Percentiles rank a stretch among this genome's conserved stretches.
Conservation (phyloP, 306 rosid genomes). For the Begonia loranthoides region DNA sequence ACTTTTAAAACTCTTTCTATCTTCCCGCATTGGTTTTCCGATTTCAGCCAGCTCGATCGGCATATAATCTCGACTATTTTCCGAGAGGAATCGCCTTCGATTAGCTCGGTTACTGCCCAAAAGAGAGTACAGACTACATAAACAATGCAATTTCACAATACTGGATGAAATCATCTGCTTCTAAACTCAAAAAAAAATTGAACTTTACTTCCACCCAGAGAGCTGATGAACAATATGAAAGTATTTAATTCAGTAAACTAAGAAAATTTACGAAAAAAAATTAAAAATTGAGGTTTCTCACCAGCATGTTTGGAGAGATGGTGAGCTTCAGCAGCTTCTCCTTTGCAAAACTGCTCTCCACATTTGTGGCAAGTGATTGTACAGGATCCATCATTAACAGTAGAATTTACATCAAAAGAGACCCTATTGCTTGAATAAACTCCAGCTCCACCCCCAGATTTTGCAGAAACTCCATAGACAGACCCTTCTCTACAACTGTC, state of each 20-base stretch:
- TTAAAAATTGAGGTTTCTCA: slow-evolving; percentile 2
- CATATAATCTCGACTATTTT: slow-evolving; percentile 84
- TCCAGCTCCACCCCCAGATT: slow-evolving; percentile 16
- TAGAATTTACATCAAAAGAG: slow-evolving; percentile 35
- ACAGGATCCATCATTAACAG: slow-evolving; percentile 21
- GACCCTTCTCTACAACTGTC: slow-evolving; percentile 31
- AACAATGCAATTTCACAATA: not conserved
- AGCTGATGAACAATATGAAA: not conserved
- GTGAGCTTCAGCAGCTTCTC: slow-evolving; percentile 88
- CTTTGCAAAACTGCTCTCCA: slow-evolving; percentile 63
- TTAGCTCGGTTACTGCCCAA: slow-evolving; percentile 71
- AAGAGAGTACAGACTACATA: not conserved
- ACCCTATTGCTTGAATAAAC: slow-evolving; percentile 38
- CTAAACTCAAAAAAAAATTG: not conserved
- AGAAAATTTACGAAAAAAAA: not conserved
- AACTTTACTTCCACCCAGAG: not conserved
- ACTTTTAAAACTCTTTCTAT: slow-evolving; percentile 82
- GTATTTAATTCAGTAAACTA: not conserved
- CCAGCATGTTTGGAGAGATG: slow-evolving; percentile 94
- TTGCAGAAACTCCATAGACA: slow-evolving; percentile 13
- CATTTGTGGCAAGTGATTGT: slow-evolving; percentile 66
- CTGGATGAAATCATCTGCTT: not conserved
- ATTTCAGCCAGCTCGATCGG: slow-evolving; percentile 73
- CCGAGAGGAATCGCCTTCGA: slow-evolving; percentile 91
- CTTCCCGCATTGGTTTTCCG: slow-evolving; percentile 61